Base-by-base conservation (phyloP, 306 rosid species). In the Ochetophila trinervis region DNA sequence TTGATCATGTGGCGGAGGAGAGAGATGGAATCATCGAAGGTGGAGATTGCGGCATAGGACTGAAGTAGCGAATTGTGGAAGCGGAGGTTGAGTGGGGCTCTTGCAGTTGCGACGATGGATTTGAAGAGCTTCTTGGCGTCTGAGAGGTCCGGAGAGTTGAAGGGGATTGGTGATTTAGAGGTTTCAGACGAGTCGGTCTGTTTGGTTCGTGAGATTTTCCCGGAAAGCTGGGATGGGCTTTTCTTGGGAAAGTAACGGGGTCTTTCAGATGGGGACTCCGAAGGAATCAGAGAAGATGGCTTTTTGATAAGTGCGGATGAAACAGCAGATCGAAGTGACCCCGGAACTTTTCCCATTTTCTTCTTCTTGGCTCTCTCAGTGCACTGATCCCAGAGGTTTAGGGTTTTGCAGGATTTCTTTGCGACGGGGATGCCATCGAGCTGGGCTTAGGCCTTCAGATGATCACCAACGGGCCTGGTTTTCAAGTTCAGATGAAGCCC, bases 1-100 rank as follows among this genome's bases (percentile, higher is more conserved):
- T 84, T 86, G 50, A 66, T 69, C 87, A 93, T 89, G 80, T 93
- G 89, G 60, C 77, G 88, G 67, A 89, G 84, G 35, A 93, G 79
- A 9, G 88, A 65, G 32, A 87, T 57, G 66, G 98, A 93, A 34
- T 87, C 98, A 36, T 69, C 59, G 67, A 79, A 6, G 52, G 85
- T 57, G 68, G 97, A 80, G 65, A 89, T 66, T 14, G 91, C 72
- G 52, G 91, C 80, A 65, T 82, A 93, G 65, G 88, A 86, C 57
- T 86, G 90, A 56, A 93, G 91, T 40, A 87, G 78, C 52, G 88
- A 70, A 54, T 87, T 87, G 67, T 82, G 82, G 65, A 76, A 70
- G 47, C 86, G 87, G 24, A 47, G 68, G 72, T 86, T 87, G 9
- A 61, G 47, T 11, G 80, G 57, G 65, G 65, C 5, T 60, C 63